Percentiles rank a stretch among this genome's conserved stretches.
Conservation (phyloP, 2,329 filamentous ascomycete genomes). For the Rugonectria rugulosa region DNA sequence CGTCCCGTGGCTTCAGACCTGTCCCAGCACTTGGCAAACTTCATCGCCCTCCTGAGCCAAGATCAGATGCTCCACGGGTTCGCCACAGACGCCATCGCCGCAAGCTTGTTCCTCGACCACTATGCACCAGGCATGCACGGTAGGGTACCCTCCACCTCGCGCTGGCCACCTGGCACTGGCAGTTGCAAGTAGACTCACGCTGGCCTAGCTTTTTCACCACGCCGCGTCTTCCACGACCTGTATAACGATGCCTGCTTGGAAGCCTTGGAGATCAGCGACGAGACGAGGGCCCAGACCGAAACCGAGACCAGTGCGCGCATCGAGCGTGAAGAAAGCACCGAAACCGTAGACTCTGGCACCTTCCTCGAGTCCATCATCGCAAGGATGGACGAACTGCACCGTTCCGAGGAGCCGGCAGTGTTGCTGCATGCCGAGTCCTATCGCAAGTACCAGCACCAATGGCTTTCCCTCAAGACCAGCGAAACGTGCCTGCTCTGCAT, state of each 20-base stretch:
- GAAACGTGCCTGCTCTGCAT: constrained; percentile 8
- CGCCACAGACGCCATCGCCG: neutral
- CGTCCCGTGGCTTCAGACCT: neutral
- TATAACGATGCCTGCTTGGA: neutral
- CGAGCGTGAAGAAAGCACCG: neutral
- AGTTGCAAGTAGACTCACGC: too few relatives aligned
- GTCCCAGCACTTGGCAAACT: neutral
- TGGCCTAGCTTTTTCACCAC: neutral
- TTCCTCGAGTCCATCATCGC: too few relatives aligned
- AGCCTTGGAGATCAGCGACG: too few relatives aligned
- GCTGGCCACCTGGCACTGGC: too few relatives aligned
- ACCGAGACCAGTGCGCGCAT: too few relatives aligned
- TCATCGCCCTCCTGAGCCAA: neutral
- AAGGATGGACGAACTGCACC: too few relatives aligned
- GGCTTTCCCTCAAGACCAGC: constrained; percentile 2
- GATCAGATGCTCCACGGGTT: neutral
- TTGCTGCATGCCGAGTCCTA: too few relatives aligned
- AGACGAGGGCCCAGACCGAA: too few relatives aligned
- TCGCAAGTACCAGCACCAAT: too few relatives aligned
- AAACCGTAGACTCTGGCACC: too few relatives aligned
- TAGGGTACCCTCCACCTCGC: neutral
- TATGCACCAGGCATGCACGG: constrained; percentile 1
- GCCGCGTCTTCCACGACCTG: neutral
- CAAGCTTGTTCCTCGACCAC: neutral
- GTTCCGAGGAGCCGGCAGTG: too few relatives aligned